A percentile compares a stretch with the other conserved stretches of the same genome.
Conservation (phyloP, 306 rosid species). For the Rosa lucieae region DNA sequence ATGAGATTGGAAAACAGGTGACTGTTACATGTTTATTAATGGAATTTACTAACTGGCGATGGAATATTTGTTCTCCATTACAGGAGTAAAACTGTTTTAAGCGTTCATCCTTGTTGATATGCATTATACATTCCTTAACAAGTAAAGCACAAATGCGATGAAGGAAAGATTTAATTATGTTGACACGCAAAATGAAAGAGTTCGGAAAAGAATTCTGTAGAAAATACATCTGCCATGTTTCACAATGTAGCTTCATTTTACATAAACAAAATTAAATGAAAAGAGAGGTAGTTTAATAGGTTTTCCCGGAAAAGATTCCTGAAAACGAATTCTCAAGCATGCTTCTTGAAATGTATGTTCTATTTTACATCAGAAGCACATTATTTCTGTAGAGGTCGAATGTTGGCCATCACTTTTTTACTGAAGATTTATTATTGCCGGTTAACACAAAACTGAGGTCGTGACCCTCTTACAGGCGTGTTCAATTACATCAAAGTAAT, state of each 20-base stretch:
- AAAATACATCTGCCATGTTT: neutral
- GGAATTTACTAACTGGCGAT: neutral
- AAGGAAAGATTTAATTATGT: neutral
- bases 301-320: neutral
- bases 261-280: neutral
- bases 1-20: slow-evolving; percentile 98
- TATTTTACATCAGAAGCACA: neutral
- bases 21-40: neutral
- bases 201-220: neutral
- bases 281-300: neutral
- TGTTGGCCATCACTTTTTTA: neutral
- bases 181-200: neutral
- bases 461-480: neutral
- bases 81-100: neutral
- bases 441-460: neutral
- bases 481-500: neutral
- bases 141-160: neutral
- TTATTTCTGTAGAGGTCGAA: neutral
- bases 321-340: neutral
- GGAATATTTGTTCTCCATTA: neutral
- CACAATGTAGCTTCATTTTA: neutral
- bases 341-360: neutral
- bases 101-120: neutral
- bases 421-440: neutral
- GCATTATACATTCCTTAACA: neutral